These are phyloP conservation scores for Chrysosporium keratinophilum DNA, from an alignment of 2,329 filamentous ascomycete genomes.

Conservation along the genomic window DNA sequence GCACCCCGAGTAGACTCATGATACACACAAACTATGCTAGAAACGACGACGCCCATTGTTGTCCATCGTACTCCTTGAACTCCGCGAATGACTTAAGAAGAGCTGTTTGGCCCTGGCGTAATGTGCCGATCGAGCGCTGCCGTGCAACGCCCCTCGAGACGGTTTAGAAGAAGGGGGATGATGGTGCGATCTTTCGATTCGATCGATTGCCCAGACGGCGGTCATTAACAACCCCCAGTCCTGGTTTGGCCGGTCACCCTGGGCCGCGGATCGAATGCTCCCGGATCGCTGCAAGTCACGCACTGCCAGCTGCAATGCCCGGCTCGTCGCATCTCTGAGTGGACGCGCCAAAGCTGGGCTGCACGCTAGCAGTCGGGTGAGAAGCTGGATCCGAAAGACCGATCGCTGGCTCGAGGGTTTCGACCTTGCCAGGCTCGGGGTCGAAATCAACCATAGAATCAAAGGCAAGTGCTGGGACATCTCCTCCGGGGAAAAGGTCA, in stretches of 20 bases:
- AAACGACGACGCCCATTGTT: conserved; percentile 1
- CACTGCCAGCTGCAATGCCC: conserved; percentile 44
- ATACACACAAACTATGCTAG: conserved; percentile 2
- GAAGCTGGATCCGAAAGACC: conserved; percentile 42
- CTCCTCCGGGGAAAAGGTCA: conserved; percentile 50
- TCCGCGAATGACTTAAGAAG: conserved; percentile 22
- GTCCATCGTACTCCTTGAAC: conserved; percentile 34
- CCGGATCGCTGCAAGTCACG: conserved; percentile 32
- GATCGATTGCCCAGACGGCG: conserved; percentile 38
- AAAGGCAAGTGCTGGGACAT: conserved; percentile 42
- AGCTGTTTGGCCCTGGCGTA: conserved; percentile 7
- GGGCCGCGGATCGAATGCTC: conserved; percentile 27
- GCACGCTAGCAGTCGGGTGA: conserved; percentile 42
- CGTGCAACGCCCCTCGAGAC: conserved; percentile 22
- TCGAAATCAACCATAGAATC: conserved; percentile 48
- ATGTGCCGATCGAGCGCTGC: conserved; percentile 8
- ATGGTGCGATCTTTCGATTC: conserved; percentile 30
- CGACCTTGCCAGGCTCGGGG: conserved; percentile 39
- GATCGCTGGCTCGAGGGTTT: conserved; percentile 37
- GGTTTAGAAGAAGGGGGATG: conserved; percentile 24
- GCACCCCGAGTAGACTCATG: not conserved
- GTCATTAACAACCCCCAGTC: conserved; percentile 40
- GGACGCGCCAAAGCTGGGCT: conserved; percentile 46
- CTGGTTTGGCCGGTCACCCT: conserved; percentile 25
- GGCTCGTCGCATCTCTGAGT: conserved; percentile 44